These are phyloP conservation scores for Pichia gijzeniarum DNA, from an alignment of 805 yeast genomes.

Conservation along the genomic window DNA sequence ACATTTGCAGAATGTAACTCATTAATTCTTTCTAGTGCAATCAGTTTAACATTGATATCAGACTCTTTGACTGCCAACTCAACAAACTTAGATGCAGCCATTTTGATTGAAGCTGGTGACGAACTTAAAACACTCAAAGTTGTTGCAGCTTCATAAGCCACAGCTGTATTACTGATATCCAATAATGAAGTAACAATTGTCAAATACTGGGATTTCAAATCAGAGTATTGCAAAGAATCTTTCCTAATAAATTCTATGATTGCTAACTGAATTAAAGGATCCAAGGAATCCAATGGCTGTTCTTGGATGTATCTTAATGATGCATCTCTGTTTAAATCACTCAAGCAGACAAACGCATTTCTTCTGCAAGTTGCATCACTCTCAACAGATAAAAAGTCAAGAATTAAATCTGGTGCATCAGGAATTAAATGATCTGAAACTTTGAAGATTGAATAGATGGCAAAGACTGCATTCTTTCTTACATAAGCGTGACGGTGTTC, in stretches of 20 bases:
- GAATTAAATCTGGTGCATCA: slow-evolving; percentile 86
- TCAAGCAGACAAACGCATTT: slow-evolving; percentile 86
- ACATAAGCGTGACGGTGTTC: slow-evolving; percentile 98
- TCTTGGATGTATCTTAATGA: slow-evolving; percentile 80
- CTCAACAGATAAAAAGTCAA: slow-evolving; percentile 69
- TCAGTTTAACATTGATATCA: slow-evolving; percentile 92
- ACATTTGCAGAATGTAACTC: slow-evolving; percentile 58
- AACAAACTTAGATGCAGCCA: slow-evolving; percentile 80
- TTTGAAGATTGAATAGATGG: slow-evolving; percentile 73
- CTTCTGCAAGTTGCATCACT: slow-evolving; percentile 91
- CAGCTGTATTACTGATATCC: slow-evolving; percentile 63
- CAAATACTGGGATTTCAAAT: slow-evolving; percentile 64
- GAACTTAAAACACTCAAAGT: slow-evolving; percentile 54
- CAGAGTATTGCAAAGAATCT: slow-evolving; percentile 62
- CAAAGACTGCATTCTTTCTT: slow-evolving; percentile 93
- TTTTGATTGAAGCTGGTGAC: slow-evolving; percentile 59
- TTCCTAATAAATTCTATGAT: slow-evolving; percentile 86
- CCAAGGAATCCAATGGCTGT: slow-evolving; percentile 57
- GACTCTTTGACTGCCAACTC: slow-evolving; percentile 87
- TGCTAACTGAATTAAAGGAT: slow-evolving; percentile 80
- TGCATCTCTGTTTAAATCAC: slow-evolving; percentile 75
- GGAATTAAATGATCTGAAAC: slow-evolving; percentile 86
- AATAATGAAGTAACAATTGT: slow-evolving; percentile 66
- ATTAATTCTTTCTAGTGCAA: slow-evolving; percentile 79
- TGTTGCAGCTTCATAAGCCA: slow-evolving; percentile 86